phyloP scores from a whole-genome alignment of 345 rosid species.

The Hibiscus tridactylites region DNA sequence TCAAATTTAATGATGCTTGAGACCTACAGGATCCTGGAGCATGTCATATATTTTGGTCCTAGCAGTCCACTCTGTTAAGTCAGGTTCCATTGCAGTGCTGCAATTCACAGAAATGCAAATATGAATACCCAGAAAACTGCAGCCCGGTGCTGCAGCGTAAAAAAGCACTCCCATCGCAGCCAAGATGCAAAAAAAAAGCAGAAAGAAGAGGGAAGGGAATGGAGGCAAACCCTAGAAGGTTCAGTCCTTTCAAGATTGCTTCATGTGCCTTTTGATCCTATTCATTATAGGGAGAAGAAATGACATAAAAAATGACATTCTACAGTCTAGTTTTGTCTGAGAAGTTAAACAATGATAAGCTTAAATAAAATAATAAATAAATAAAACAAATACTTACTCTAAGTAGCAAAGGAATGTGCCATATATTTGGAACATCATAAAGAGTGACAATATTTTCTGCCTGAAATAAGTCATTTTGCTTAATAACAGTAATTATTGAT shows the following conservation, averaged over 20 bases:
- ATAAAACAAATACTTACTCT: constrained; percentile 39
- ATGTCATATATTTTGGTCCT: constrained; percentile 70
- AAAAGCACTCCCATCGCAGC: background rate
- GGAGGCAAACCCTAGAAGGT: constrained; percentile 59
- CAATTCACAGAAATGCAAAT: constrained; percentile 17
- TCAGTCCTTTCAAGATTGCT: constrained; percentile 70
- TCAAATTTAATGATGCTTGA: background rate
- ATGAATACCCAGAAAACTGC: background rate
- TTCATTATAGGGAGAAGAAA: constrained; percentile 10
- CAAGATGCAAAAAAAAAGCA: background rate
- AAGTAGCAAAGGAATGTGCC: constrained; percentile 89
- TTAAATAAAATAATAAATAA: background rate
- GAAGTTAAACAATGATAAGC: background rate
- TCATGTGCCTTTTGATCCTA: constrained; percentile 92
- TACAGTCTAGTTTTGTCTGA: background rate
- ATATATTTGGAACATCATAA: constrained; percentile 84
- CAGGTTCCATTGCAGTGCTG: constrained; percentile 63
- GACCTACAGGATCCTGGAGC: constrained; percentile 61
- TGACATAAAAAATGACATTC: background rate
- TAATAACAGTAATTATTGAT: background rate
- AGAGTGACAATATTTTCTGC: constrained; percentile 76
- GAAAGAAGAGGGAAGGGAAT: background rate
- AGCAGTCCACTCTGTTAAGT: constrained; percentile 66
- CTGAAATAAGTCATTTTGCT: constrained; percentile 28
- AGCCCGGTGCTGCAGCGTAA: constrained; percentile 9